phyloP scores from a whole-genome alignment of 495 filamentous ascomycete genomes.

The Annulohypoxylon maeteangense region DNA sequence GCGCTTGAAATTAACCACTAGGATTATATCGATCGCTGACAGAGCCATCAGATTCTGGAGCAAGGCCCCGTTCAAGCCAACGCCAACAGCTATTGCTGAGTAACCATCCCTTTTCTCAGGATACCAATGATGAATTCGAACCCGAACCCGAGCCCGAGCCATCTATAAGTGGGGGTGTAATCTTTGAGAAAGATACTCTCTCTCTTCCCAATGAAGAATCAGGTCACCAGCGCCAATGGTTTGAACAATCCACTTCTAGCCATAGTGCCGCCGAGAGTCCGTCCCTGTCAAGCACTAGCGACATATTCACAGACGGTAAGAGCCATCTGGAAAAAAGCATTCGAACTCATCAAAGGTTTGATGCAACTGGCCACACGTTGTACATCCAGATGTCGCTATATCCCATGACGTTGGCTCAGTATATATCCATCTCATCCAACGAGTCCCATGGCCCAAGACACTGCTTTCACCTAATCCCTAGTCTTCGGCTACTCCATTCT shows the following conservation, averaged over 20 bases:
- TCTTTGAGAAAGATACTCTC: constrained; percentile 46
- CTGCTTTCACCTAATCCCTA: constrained; percentile 66
- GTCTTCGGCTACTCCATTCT: constrained; percentile 46
- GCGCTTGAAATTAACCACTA: background rate
- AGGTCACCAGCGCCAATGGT: constrained; percentile 42
- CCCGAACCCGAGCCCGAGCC: too few relatives aligned
- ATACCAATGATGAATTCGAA: constrained; percentile 12
- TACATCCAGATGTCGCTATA: constrained; percentile 70
- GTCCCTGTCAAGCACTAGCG: constrained; percentile 51
- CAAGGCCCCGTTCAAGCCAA: background rate
- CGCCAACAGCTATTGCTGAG: constrained; percentile 37
- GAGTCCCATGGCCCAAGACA: constrained; percentile 49
- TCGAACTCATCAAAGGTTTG: constrained; percentile 41
- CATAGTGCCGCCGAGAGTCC: constrained; percentile 47
- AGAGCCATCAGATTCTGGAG: constrained; percentile 10
- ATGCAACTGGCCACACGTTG: constrained; percentile 56
- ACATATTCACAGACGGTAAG: constrained; percentile 64
- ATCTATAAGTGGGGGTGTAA: constrained; percentile 38
- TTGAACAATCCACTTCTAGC: constrained; percentile 48
- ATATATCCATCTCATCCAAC: constrained; percentile 41
- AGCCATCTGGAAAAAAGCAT: constrained; percentile 54
- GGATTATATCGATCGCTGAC: background rate
- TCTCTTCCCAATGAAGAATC: constrained; percentile 3
- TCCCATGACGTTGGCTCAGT: constrained; percentile 62
- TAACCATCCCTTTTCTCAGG: constrained; percentile 35